Conservation (phyloP, 2,329 filamentous ascomycete genomes). For the Sclerotinia minor region DNA sequence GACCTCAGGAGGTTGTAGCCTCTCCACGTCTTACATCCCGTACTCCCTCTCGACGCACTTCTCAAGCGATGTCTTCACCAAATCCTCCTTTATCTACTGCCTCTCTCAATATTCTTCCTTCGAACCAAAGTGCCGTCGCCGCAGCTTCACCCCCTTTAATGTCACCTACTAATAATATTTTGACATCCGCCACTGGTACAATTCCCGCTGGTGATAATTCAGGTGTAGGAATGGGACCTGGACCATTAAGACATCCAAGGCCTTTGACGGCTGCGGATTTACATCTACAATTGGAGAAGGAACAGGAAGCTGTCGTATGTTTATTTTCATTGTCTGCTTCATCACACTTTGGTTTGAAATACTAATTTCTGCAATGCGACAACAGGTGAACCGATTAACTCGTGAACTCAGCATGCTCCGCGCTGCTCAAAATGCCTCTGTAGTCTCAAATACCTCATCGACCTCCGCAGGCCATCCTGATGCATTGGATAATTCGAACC, state of each 20-base stretch:
- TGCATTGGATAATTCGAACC: slow-evolving; percentile 51
- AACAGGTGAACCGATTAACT: slow-evolving; percentile 85
- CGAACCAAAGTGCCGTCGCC: slow-evolving; percentile 40
- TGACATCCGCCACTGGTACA: slow-evolving; percentile 18
- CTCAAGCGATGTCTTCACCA: slow-evolving; percentile 36
- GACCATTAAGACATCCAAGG: slow-evolving; percentile 80
- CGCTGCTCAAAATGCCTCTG: slow-evolving; percentile 64
- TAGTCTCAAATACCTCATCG: slow-evolving; percentile 65
- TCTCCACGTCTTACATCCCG: slow-evolving; percentile 36
- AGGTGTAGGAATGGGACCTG: slow-evolving; percentile 58
- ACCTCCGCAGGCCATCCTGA: slow-evolving; percentile 55
- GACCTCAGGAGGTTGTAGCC: slow-evolving; percentile 33
- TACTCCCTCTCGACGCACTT: slow-evolving; percentile 38
- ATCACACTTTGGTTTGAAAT: not conserved
- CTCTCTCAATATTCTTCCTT: slow-evolving; percentile 64
- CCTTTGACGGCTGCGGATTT: slow-evolving; percentile 87
- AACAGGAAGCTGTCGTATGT: slow-evolving; percentile 88
- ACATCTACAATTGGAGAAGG: slow-evolving; percentile 86
- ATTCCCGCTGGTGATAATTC: slow-evolving; percentile 43
- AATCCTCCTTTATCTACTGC: slow-evolving; percentile 67
- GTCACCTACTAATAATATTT: slow-evolving; percentile 32
- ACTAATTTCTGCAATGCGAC: slow-evolving; percentile 18
- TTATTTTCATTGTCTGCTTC: not conserved
- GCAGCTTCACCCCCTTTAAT: slow-evolving; percentile 34
- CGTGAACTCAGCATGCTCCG: slow-evolving; percentile 86